Base-by-base conservation (phyloP, 805 yeast species). In the Nakazawaea pomicola region DNA sequence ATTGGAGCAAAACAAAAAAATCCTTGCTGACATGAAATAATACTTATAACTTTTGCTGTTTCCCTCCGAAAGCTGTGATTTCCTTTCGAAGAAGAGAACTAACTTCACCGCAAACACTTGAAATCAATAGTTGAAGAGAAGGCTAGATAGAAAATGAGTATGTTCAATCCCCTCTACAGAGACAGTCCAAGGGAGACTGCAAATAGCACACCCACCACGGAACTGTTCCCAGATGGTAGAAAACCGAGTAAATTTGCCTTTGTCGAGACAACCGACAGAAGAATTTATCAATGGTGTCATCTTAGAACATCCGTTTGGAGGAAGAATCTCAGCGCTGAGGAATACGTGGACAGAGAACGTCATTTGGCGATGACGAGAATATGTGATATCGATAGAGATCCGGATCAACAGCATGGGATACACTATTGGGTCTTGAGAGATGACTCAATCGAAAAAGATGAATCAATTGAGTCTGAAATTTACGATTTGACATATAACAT, bases 371-470 rank as follows among this genome's bases (percentile, higher is more conserved):
- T 45, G 46, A 38, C 46, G 4, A 15, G 44, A 11, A 29, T 52
- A 18, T 58, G 60, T 38, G 45, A 55, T 29, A 32, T 54, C 7
- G 41, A 50, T 33, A 38, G 60, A 25, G 29, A 25, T 17, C 45
- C 45, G 11, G 37, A 38, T 16, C 40, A 42, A n/a, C 14, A 30
- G 18, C 43, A 44, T 33, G 63, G 63, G 4, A 51, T 49, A 8
- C 46, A 47, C 25, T 61, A 56, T 21, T 61, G 51, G 49, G 48
- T 55, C 2, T 30, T 61, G 19, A 47, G 53, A 16, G 57, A 58
- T 35, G 9, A 23, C 19, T 6, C 18, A 2, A 30, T 41, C 14
- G 29, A 19, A 3, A 21, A 24, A 12, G 31, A 31, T 41, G 6
- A 33, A 33, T 45, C 31, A 10, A 38, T 33, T 8, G 48, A 29